phyloP scores from a whole-genome alignment of 176 grass and related monocot species.

The Bolboschoenus planiculmis region DNA sequence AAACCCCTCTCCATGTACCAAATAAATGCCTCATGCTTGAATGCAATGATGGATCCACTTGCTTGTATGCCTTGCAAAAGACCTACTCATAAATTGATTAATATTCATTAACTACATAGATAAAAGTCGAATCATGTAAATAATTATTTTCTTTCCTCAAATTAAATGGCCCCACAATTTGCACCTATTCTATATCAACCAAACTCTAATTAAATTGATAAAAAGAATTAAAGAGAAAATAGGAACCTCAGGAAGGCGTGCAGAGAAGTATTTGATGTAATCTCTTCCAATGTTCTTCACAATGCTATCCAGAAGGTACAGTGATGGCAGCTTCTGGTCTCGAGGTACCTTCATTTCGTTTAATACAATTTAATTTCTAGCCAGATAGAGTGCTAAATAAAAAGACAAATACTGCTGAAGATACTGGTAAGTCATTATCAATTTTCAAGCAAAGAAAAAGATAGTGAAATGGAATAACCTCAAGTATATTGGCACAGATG shows the following conservation, averaged over 20 bases:
- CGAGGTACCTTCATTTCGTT: constrained; percentile 56
- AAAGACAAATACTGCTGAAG: constrained; percentile 19
- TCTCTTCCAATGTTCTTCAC: constrained; percentile 99
- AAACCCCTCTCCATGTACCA: constrained; percentile 98
- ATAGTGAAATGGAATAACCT: constrained; percentile 51
- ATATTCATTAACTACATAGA: neutral
- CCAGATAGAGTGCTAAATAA: neutral
- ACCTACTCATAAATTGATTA: constrained; percentile 39
- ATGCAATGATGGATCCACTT: constrained; percentile 81
- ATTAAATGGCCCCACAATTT: neutral
- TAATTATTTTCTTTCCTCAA: neutral
- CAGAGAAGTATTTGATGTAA: constrained; percentile 89
- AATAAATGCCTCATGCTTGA: constrained; percentile 97
- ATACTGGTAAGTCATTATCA: constrained; percentile 12
- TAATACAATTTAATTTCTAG: neutral
- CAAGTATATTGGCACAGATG: constrained; percentile 91
- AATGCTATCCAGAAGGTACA: constrained; percentile 97
- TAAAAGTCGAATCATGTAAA: neutral
- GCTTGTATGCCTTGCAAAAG: constrained; percentile 92
- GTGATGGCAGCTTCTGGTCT: constrained; percentile 90
- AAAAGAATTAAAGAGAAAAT: neutral
- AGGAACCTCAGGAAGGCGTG: constrained; percentile 71
- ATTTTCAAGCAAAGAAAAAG: neutral
- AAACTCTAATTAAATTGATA: neutral
- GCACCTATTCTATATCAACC: neutral